Evolutionary conservation across 2,329 filamentous ascomycete genomes (phyloP).

Genomic region (Lasiodiplodia citricola): DNA sequence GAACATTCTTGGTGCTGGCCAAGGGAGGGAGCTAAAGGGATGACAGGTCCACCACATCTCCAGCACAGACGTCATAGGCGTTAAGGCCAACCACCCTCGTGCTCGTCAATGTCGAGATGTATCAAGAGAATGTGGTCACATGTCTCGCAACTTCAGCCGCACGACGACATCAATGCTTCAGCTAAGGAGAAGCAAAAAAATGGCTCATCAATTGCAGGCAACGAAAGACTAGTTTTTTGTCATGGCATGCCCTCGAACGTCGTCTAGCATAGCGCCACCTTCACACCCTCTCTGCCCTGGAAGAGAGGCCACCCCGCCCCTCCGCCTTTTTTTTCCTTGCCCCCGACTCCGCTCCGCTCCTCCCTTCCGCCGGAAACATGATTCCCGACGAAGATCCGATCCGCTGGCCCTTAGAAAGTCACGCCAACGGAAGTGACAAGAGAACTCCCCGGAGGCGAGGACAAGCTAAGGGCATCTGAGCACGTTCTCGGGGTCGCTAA

Average conservation of each 20-base stretch:
- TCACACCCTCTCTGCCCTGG: background rate
- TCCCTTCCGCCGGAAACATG: background rate
- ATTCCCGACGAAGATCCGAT: conserved; percentile 18
- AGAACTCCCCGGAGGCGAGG: background rate
- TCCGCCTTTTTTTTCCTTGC: background rate
- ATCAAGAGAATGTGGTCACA: background rate
- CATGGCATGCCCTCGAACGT: background rate
- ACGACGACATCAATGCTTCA: background rate
- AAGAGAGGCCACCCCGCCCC: background rate
- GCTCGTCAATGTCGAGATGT: background rate
- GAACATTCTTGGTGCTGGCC: background rate
- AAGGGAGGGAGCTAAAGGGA: background rate
- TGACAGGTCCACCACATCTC: background rate
- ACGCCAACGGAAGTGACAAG: background rate
- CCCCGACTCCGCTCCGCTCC: background rate
- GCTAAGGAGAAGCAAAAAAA: background rate
- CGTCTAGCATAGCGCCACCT: background rate
- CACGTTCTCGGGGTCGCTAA: background rate
- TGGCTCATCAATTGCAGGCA: conserved; percentile 5
- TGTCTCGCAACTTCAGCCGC: background rate
- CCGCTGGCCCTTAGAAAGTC: background rate
- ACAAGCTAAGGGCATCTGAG: too few relatives aligned
- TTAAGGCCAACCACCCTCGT: conserved; percentile 16
- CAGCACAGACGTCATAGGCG: conserved; percentile 1
- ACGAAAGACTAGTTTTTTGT: background rate